Conservation (phyloP, 495 filamentous ascomycete genomes). For the Xylaria nigripes region DNA sequence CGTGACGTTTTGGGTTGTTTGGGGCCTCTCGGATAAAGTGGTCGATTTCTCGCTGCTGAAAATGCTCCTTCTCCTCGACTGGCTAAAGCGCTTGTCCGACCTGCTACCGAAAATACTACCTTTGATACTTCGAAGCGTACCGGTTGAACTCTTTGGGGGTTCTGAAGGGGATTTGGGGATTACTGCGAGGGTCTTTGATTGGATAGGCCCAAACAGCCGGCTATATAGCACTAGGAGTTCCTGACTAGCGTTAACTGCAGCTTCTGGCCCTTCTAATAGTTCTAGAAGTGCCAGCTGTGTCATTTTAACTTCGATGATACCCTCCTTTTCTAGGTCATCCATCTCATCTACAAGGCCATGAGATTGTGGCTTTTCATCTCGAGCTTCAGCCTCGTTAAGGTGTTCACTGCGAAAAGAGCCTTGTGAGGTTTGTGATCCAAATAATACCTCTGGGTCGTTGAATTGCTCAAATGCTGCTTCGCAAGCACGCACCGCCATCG, state of each 20-base stretch:
- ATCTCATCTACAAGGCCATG: slow-evolving; percentile 61
- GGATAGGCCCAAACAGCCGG: slow-evolving; percentile 58
- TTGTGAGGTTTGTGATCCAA: slow-evolving; percentile 39
- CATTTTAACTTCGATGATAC: slow-evolving; percentile 85
- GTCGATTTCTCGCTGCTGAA: slow-evolving; percentile 23
- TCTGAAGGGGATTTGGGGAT: slow-evolving; percentile 27
- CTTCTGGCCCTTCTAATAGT: slow-evolving; percentile 67
- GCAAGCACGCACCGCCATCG: slow-evolving; percentile 68
- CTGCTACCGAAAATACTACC: slow-evolving; percentile 64
- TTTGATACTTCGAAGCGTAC: slow-evolving; percentile 62
- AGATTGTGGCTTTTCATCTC: slow-evolving; percentile 27
- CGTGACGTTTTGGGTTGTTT: slow-evolving; percentile 36
- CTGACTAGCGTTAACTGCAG: slow-evolving; percentile 74
- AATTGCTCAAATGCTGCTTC: slow-evolving; percentile 88
- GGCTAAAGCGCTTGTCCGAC: slow-evolving; percentile 31
- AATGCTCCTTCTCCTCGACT: slow-evolving; percentile 22
- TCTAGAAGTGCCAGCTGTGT: slow-evolving; percentile 83
- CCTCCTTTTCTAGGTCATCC: slow-evolving; percentile 68
- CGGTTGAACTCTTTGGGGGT: slow-evolving; percentile 60
- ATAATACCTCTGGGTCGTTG: slow-evolving; percentile 49
- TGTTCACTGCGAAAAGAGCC: slow-evolving; percentile 46
- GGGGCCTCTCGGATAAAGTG: slow-evolving; percentile 30
- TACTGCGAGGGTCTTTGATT: slow-evolving; percentile 27
- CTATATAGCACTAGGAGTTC: slow-evolving; percentile 77
- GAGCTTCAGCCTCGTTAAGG: slow-evolving; percentile 38